phyloP scores from a whole-genome alignment of 1,284 basidiomycete genomes.

The Ustilago loliicola region DNA sequence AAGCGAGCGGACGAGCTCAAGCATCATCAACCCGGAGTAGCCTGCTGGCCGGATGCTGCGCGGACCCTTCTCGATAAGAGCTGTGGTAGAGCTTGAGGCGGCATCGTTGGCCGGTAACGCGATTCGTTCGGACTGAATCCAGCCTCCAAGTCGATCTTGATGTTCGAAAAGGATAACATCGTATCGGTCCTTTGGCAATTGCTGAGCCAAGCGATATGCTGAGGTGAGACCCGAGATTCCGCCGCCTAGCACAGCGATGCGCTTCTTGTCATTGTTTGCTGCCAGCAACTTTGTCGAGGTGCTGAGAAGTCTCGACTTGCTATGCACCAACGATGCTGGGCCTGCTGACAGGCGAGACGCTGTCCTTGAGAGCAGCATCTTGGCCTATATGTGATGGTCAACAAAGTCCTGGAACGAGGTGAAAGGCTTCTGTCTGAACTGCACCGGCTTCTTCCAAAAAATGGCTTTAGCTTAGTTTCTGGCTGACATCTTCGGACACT shows the following conservation, averaged over 20 bases:
- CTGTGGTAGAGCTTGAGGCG: slow-evolving; percentile 19
- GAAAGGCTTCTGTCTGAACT: too few relatives aligned
- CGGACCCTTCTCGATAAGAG: slow-evolving; percentile 64
- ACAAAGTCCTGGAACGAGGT: background rate
- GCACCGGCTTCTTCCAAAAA: slow-evolving; percentile 8
- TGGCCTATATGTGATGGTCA: background rate
- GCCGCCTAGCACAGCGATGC: slow-evolving; percentile 79
- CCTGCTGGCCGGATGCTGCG: slow-evolving; percentile 65
- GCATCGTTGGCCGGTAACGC: slow-evolving; percentile 35
- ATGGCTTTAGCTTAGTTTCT: background rate
- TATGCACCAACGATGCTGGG: background rate
- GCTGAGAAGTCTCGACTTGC: slow-evolving; percentile 8
- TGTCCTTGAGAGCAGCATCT: slow-evolving; percentile 38
- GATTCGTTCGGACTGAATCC: slow-evolving; percentile 80
- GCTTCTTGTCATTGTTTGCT: slow-evolving; percentile 27
- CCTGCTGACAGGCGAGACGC: slow-evolving; percentile 18
- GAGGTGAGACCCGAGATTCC: slow-evolving; percentile 85
- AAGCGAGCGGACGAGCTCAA: slow-evolving; percentile 84
- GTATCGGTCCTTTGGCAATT: slow-evolving; percentile 74
- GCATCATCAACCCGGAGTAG: slow-evolving; percentile 71
- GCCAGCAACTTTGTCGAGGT: slow-evolving; percentile 22
- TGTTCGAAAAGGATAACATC: slow-evolving; percentile 80
- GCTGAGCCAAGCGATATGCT: slow-evolving; percentile 81
- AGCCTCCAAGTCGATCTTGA: slow-evolving; percentile 80
- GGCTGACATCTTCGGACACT: slow-evolving; percentile 4